phyloP scores from a whole-genome alignment of 306 rosid genomes.

The Hippophae gyantsensis region DNA sequence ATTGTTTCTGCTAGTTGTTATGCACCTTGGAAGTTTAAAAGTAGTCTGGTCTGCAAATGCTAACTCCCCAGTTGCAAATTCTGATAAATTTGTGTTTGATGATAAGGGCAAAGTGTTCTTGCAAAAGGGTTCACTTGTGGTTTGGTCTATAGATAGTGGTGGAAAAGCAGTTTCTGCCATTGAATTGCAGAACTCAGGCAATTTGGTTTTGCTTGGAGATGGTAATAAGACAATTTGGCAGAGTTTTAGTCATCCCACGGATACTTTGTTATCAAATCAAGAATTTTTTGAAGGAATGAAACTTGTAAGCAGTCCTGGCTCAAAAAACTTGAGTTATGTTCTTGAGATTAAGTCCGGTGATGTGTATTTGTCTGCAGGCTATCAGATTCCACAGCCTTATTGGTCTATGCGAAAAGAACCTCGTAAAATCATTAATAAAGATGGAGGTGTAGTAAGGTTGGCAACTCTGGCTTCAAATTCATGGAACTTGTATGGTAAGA shows the following conservation, averaged over 20 bases:
- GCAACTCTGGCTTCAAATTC: constrained; percentile 60
- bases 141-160: constrained; percentile 55
- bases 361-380: constrained; percentile 55
- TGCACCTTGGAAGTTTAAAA: constrained; percentile 22
- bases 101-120: constrained; percentile 44
- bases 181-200: constrained; percentile 62
- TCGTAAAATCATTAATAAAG: constrained; percentile 41
- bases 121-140: constrained; percentile 30
- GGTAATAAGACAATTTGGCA: constrained; percentile 49
- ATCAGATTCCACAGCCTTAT: constrained; percentile 59
- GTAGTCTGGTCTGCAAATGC: constrained; percentile 73
- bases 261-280: constrained; percentile 64
- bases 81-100: constrained; percentile 61
- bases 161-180: constrained; percentile 47
- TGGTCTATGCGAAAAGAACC: constrained; percentile 68
- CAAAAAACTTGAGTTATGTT: constrained; percentile 40
- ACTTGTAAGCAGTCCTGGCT: constrained; percentile 44
- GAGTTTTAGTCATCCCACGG: constrained; percentile 78
- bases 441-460: constrained; percentile 32
- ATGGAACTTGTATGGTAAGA: constrained; percentile 65
- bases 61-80: constrained; percentile 49
- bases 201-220: constrained; percentile 49
- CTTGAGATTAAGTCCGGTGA: constrained; percentile 71
- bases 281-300: constrained; percentile 65
- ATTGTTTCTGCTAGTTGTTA: constrained; percentile 37